These are phyloP conservation scores for Tulasnella sp. DNA, from an alignment of 768 basidiomycete genomes.

Conservation along the genomic window DNA sequence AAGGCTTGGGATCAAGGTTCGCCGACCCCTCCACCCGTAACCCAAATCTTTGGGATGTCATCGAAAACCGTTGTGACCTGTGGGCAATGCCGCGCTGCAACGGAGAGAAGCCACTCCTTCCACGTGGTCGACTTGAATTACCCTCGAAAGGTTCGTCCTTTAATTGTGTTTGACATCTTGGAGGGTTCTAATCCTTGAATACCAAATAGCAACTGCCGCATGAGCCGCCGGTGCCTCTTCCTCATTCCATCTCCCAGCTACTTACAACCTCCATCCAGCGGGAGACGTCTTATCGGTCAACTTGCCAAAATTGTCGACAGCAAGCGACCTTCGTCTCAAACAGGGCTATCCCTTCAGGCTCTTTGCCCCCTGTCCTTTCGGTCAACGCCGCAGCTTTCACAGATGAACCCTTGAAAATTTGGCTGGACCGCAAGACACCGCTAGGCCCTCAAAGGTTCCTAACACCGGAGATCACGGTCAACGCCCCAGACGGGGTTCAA, in stretches of 20 bases:
- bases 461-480: conserved; percentile 40
- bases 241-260: conserved; percentile 57
- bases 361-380: conserved; percentile 78
- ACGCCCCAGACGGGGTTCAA: conserved; percentile 50
- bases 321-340: conserved; percentile 67
- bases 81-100: conserved; percentile 61
- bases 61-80: conserved; percentile 74
- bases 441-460: conserved; percentile 49
- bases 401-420: conserved; percentile 66
- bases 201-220: conserved; percentile 34
- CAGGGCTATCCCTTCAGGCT: conserved; percentile 57
- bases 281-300: conserved; percentile 79
- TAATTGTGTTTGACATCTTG: background rate
- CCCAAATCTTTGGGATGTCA: conserved; percentile 79
- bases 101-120: conserved; percentile 71
- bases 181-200: conserved; percentile 37
- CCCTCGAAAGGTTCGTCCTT: conserved; percentile 56
- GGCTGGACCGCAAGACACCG: conserved; percentile 59
- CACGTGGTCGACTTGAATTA: conserved; percentile 85
- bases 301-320: conserved; percentile 77
- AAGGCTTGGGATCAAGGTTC: background rate
- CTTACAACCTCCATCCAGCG: conserved; percentile 73
- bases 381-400: conserved; percentile 80
- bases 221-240: conserved; percentile 36
- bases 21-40: conserved; percentile 65